Base-by-base conservation (phyloP, 768 basidiomycete species). In the Hortiboletus flavorubellus region DNA sequence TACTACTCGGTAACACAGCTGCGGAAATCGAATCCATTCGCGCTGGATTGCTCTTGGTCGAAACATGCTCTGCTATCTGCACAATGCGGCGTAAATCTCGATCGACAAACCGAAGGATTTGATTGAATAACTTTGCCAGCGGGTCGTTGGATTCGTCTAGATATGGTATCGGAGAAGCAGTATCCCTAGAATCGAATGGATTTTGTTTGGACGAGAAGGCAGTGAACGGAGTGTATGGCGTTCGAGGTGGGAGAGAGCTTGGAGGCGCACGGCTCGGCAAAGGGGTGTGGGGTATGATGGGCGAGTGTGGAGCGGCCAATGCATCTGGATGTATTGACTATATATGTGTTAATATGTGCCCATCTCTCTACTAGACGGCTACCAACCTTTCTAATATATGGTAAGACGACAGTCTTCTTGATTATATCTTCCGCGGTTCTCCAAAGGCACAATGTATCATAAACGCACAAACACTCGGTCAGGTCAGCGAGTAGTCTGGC, bases 341-440 rank as follows among this genome's bases (percentile, higher is more conserved):
- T 23, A 40, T 46, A 26, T 14, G n/a, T 3, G 29, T 39, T 16
- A 55, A 40, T n/a, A 46, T 23, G 31, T n/a, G 37, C 8, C 5
- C 16, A 31, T 38, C 41, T 48, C 46, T 26, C 11, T 10, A 15
- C 12, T 21, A 26, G 33, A 35, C 46, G 23, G 29, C 16, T 68
- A 58, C 68, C 38, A 50, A 88, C 93, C 78, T 89, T 89, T 63
- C 82, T 85, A 9, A 93, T 78, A 63, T 94, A 95, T 14, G 78
- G 79, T 2, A 83, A 82, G 35, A 93, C 80, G 37, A 97, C 75
- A 42, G 87, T 83, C 49, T 75, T 76, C 52, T 87, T 78, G 48
- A 98, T 73, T 16, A 97, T 85, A 55, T 93, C 90, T 72, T 96
- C 95, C 2, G 94, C 96, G 59, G 91, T 86, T 62, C 83, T 75